A percentile compares a stretch with the other conserved stretches of the same genome.
Conservation (phyloP, 2,329 filamentous ascomycete genomes). For the Exophiala oligosperma region DNA sequence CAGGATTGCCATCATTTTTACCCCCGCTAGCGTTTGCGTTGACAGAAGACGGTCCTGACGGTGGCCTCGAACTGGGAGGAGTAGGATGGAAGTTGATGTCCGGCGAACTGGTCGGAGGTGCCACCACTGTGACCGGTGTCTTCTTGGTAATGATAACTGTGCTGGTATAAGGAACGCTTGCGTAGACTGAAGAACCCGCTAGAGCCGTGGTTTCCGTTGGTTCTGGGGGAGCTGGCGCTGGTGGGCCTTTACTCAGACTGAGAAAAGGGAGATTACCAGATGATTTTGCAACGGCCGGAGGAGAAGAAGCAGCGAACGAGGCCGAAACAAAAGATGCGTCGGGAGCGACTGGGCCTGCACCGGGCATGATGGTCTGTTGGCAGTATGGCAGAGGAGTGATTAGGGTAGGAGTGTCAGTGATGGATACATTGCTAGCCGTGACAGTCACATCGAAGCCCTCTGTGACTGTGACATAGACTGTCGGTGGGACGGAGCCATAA, state of each 20-base stretch:
- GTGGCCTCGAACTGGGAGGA: not conserved
- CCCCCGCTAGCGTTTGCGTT: not conserved
- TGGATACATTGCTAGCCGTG: conserved; percentile 22
- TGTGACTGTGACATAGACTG: conserved; percentile 26
- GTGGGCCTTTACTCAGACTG: not conserved
- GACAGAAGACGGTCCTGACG: not conserved
- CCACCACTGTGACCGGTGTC: conserved; percentile 25
- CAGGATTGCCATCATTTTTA: conserved; percentile 12
- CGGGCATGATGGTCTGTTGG: conserved; percentile 19
- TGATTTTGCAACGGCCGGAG: no score
- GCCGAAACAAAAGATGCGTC: not conserved
- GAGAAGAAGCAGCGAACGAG: not conserved
- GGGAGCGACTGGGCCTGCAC: not conserved
- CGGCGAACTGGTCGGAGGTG: conserved; percentile 13
- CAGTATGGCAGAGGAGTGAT: conserved; percentile 26
- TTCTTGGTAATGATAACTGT: conserved; percentile 31
- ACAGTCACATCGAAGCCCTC: conserved; percentile 25
- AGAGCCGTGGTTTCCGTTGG: not conserved
- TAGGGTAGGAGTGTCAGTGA: conserved; percentile 19
- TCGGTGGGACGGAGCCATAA: conserved; percentile 24
- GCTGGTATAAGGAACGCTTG: conserved; percentile 24
- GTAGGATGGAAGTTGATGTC: conserved; percentile 20
- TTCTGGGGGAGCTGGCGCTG: not conserved
- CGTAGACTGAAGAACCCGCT: conserved; percentile 14
- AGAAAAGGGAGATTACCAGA: not conserved